These are phyloP conservation scores for Sedum album DNA, from an alignment of 164 flowering plant genomes.

Conservation along the genomic window DNA sequence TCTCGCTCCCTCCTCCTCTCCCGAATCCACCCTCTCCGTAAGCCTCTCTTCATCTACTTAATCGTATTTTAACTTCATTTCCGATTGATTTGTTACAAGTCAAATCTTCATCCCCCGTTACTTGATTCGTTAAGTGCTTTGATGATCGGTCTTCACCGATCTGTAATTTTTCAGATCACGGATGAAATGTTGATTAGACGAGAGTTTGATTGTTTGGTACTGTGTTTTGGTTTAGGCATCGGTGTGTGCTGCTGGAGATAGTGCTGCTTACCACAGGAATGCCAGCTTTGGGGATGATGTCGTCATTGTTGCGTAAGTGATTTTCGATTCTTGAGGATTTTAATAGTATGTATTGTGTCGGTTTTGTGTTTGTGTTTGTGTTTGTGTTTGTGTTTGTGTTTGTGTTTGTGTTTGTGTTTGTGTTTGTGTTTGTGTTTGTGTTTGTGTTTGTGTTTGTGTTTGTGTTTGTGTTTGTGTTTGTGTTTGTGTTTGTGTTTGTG, in stretches of 20 bases:
- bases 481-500: no score
- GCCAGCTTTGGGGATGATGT: constrained; percentile 74
- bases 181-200: no score
- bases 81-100: no score
- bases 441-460: no score
- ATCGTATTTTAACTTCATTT: no score
- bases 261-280: constrained; percentile 59
- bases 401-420: no score
- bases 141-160: neutral
- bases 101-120: neutral
- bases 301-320: constrained; percentile 70
- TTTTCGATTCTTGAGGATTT: no score
- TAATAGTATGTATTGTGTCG: no score
- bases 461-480: no score
- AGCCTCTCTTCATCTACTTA: constrained; percentile 11
- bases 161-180: neutral
- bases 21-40: constrained; percentile 41
- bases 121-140: neutral
- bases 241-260: constrained; percentile 67
- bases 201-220: neutral
- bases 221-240: constrained; percentile 41
- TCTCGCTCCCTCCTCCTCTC: constrained; percentile 35
- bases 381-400: no score
- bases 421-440: no score
- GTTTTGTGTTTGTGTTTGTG: no score